Percentiles rank a stretch among this genome's conserved stretches.
phyloP scores from a whole-genome alignment of 306 rosid species.

The Vachellia pachyceras region DNA sequence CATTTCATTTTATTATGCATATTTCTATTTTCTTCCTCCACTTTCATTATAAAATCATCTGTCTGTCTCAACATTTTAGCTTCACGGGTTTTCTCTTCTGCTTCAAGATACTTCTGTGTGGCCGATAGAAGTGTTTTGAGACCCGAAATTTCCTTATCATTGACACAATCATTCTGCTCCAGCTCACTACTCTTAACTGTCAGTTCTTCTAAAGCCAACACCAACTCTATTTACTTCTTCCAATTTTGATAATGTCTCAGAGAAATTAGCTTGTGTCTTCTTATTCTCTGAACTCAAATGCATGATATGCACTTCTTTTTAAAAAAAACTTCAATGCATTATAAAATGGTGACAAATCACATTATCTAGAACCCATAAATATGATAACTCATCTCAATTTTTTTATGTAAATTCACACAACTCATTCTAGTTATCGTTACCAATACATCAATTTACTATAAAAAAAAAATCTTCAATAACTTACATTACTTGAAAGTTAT shows the following conservation, averaged over 20 bases:
- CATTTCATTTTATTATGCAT: slow-evolving; percentile 66
- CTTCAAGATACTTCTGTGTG: slow-evolving; percentile 52
- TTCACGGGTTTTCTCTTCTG: slow-evolving; percentile 51
- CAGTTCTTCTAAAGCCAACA: slow-evolving; percentile 52
- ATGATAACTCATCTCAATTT: too few relatives aligned
- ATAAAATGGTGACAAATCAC: too few relatives aligned
- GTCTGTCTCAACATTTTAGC: slow-evolving; percentile 42
- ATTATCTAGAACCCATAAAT: too few relatives aligned
- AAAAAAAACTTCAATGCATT: too few relatives aligned
- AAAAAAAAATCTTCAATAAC: too few relatives aligned
- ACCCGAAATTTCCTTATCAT: slow-evolving; percentile 49
- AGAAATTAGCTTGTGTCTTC: slow-evolving; percentile 46
- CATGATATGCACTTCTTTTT: slow-evolving; percentile 47
- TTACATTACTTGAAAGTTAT: not conserved
- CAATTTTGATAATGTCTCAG: slow-evolving; percentile 48
- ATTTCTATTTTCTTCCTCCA: slow-evolving; percentile 62
- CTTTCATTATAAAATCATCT: slow-evolving; percentile 52
- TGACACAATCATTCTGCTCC: slow-evolving; percentile 51
- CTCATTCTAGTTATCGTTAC: too few relatives aligned
- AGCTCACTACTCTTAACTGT: slow-evolving; percentile 43
- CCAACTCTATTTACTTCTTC: slow-evolving; percentile 58
- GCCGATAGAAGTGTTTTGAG: slow-evolving; percentile 47
- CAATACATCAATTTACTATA: too few relatives aligned
- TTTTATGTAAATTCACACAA: too few relatives aligned
- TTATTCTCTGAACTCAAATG: slow-evolving; percentile 52